Base-by-base conservation (phyloP, 73 alveolate species). In the Blepharisma stoltei region DNA sequence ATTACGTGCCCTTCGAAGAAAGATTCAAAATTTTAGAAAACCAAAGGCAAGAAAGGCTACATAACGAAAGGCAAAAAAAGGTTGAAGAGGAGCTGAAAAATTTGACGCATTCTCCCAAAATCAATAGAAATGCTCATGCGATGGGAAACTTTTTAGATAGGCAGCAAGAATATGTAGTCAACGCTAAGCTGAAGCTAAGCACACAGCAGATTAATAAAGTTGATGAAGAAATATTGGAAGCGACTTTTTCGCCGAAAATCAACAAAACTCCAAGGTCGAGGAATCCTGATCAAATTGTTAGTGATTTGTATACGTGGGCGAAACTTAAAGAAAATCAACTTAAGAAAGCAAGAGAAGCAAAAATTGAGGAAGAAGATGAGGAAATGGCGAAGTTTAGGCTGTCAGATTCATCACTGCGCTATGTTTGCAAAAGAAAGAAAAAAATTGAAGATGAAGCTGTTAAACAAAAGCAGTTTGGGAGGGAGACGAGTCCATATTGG, bases 271-370 rank as follows among this genome's bases (percentile, higher is more conserved):
- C 18, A 20, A 60, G 49, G 14, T 8, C 18, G 14, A 60, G 73
- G 23, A n/a, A 14, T 60, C 38, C 46, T 20, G 45, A 60, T 2
- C 38, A 60, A 25, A 60, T 38, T 60, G 23, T 60, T 60, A 38
- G 5, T 20, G 49, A 60, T 18, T 38, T 60, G 14, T 60, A 60
- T 60, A 14, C 18, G 5, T 60, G 73, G 73, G 73, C 73, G 14
- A 60, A 60, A 60, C 73, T 20, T 60, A 60, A 60, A 25, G 73
- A 60, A 14, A 60, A 60, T 8, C 14, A 60, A 60, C 14, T 60
- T 60, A 25, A 20, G 18, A 18, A 14, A 25, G 73, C 73, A 14
- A n/a, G 46, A 11, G 73, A 60, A 5, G 73, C 38, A 60, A 60
- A 60, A 38, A 25, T 20, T 20, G 49, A 60, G 23, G 23, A 60